Evolutionary conservation across 2,329 filamentous ascomycete genomes (phyloP), one percentile per base, ranked within the genome.

Genomic region (Aspergillus eucalypticola): DNA sequence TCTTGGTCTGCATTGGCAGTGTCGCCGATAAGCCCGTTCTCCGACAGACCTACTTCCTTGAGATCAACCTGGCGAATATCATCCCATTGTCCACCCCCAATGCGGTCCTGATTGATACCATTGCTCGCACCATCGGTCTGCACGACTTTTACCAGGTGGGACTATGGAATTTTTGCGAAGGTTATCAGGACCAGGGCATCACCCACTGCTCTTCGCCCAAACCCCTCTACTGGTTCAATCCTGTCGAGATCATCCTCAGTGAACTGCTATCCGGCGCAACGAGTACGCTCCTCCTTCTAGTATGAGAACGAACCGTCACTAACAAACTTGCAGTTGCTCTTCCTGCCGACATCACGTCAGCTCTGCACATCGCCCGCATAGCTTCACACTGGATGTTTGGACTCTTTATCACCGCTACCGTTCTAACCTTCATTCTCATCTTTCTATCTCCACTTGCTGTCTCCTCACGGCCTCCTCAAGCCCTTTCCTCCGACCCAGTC

Each of bases 71-170:
- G 52, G 86, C 90, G 67, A 85, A 96, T 69, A 89, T 97, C 72
- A 88, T 96, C 59, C 90, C 90, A 0, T 80, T 86, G 35, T 86
- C 85, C 5, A 84, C 91, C 15, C 88, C 89, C 44, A 89, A 92
- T 72, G 86, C 87, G 8, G 78, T 83, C 23, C 83, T 96, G 49
- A 89, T 96, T 76, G 96, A 96, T 80, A 92, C 88, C 49, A 92
- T 96, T 66, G 92, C 92, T 3, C 88, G 91, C 54, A 91, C 89
- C 21, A 82, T 97, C 56, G 94, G 93, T 29, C 83, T 97, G 52
- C 92, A 96, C 74, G 94, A 97, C 76, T 97, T 96, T 78, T 97
- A 97, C 76, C 90, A 92, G 69, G 90, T 96, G 27, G 93, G 93
- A 5, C 79, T 97, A 42, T 98, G 94, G 94, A 89, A 88, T 61